Base-by-base conservation (phyloP, 2,329 filamentous ascomycete species). In the Raffaelea ambrosiae region DNA sequence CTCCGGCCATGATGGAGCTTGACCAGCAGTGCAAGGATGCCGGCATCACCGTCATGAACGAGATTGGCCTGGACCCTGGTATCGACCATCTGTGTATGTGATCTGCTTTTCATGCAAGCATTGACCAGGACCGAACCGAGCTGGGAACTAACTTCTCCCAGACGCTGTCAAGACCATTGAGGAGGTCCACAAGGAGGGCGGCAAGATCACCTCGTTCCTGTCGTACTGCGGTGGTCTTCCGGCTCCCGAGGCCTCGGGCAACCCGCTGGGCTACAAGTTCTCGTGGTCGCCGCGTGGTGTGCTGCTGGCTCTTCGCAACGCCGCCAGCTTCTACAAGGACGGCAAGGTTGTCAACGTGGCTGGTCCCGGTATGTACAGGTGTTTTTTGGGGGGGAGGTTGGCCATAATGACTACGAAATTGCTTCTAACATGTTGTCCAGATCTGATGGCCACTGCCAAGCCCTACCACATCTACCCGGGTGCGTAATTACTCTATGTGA, bases 31-130 rank as follows among this genome's bases (percentile, higher is more conserved):
- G 78, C 65, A 95, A 95, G 76, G 86, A 84, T 54, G 91, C 91
- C 18, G 90, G 89, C 52, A 96, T 96, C 63, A 95, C 88, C 11
- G 90, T 96, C 63, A 90, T 96, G 86, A 96, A 97, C 70, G 91
- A 97, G 77, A 94, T 95, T 62, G 88, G 88, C 53, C 62, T 86
- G 51, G 67, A 70, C 60, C 83, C 83, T 23, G 83, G 83, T 62
- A 79, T 88, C 55, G 84, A 88, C 63, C 82, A 86, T 64, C 69
- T 77, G n/a, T 73, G 54, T 61, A 53, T 50, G 52, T 38, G 9
- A 9, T 33, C 16, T 33, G 9, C 16, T 33, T 33, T 33, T 33
- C 9, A n/a, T n/a, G n/a, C n/a, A n/a, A n/a, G n/a, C n/a, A n/a
- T n/a, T n/a, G n/a, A n/a, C n/a, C n/a, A n/a, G n/a, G n/a, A n/a